Evolutionary conservation across 1,284 basidiomycete species (phyloP).

Genomic region (Melampsora larici-populina): DNA sequence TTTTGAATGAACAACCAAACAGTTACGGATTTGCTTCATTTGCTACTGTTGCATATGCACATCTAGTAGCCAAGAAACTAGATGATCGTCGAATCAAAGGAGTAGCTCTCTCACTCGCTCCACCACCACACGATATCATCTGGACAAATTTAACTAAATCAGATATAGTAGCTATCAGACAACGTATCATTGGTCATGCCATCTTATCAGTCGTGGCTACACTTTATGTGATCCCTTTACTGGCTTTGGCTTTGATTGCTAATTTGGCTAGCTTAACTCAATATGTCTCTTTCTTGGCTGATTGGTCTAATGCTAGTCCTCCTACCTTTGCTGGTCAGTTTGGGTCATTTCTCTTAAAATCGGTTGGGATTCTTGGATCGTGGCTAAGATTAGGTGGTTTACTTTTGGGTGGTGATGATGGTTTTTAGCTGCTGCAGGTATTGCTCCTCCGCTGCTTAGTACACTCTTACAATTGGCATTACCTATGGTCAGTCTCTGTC

Average conservation of each 20-base stretch:
- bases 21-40: constrained; percentile 73
- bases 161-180: constrained; percentile 64
- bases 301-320: constrained; percentile 40
- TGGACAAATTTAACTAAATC: constrained; percentile 82
- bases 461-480: constrained; percentile 38
- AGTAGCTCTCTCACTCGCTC: constrained; percentile 67
- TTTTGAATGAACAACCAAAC: background rate
- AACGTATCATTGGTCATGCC: constrained; percentile 69
- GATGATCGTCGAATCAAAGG: constrained; percentile 68
- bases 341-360: background rate
- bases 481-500: constrained; percentile 18
- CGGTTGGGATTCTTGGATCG: background rate
- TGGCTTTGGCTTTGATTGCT: constrained; percentile 73
- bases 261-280: constrained; percentile 63
- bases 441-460: constrained; percentile 36
- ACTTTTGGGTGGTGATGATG: background rate
- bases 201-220: constrained; percentile 69
- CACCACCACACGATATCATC: constrained; percentile 60
- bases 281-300: constrained; percentile 57
- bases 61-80: constrained; percentile 72
- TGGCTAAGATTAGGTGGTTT: background rate
- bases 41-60: constrained; percentile 85
- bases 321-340: constrained; percentile 32
- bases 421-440: constrained; percentile 16
- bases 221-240: constrained; percentile 84